Base-by-base conservation (phyloP, 2,329 filamentous ascomycete species). In the Chaetomiaceae sp. region DNA sequence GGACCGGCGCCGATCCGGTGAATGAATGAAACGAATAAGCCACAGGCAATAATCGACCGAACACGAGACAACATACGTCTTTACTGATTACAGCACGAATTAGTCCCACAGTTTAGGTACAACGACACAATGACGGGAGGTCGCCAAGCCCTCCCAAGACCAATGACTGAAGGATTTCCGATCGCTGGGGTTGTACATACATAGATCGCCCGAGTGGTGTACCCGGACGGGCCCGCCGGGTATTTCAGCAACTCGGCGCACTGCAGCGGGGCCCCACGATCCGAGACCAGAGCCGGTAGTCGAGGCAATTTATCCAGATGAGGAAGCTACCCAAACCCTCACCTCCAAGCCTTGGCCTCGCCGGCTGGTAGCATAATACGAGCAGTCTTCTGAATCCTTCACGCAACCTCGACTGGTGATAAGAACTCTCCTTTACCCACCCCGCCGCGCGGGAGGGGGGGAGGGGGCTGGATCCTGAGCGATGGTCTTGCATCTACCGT, bases 221-320 rank as follows among this genome's bases (percentile, higher is more conserved):
- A 36, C 20, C 30, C 14, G 9, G 30, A 14, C 14, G 30, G 14
- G 14, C 3, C n/a, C 2, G 20, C 20, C 43, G 43, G 43, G 43
- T 46, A 46, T 46, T 45, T 36, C 8, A 36, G 8, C 43, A 16
- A 21, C 18, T 14, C 30, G 32, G 13, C 20, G n/a, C 43, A 46
- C 18, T 36, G 32, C 43, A 46, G 32, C 43, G 43, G 43, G 43
- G 32, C 30, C 7, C 43, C 13, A 36, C 9, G 43, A 46, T 46
- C 43, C 43, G 43, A 46, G 20, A 36, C 43, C 43, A 46, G 30
- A 46, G 43, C 36, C 43, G 43, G 43, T 32, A 27, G 43, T 36
- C 20, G 14, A 1, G 2, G 6, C 7, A 16, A 46, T 46, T 46
- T 46, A 46, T 13, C 43, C 43, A 46, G 20, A 46, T 46, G 16